Evolutionary conservation across 1,139 yeast species (phyloP).

Genomic region (Geotrichum klebahnii): DNA sequence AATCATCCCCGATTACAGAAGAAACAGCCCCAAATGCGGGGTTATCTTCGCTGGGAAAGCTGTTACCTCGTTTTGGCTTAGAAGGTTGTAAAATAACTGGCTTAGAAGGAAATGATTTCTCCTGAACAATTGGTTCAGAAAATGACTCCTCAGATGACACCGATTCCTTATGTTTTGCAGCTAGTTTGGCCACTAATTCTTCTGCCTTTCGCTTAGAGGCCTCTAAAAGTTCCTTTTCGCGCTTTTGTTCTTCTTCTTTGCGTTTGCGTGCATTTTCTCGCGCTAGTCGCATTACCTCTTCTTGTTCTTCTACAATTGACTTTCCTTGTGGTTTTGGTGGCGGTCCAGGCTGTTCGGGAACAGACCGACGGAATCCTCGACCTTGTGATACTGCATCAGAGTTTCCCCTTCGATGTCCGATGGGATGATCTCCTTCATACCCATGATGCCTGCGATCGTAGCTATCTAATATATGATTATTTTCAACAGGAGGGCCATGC

Average conservation of each 20-base stretch:
- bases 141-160: no score
- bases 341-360: no score
- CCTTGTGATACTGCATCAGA: no score
- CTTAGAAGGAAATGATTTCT: background rate
- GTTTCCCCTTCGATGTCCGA: no score
- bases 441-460: no score
- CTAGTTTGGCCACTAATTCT: conserved; percentile 25
- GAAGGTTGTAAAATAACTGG: no score
- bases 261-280: conserved; percentile 23
- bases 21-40: conserved; percentile 6
- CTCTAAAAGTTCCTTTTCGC: conserved; percentile 34
- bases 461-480: background rate
- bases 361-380: background rate
- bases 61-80: conserved; percentile 2
- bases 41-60: conserved; percentile 6
- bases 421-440: background rate
- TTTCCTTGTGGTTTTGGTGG: no score
- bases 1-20: conserved; percentile 7
- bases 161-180: conserved; percentile 9
- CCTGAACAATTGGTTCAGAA: background rate
- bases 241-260: conserved; percentile 36
- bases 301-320: conserved; percentile 33
- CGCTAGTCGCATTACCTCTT: conserved; percentile 34
- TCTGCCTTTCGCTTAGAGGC: conserved; percentile 32
- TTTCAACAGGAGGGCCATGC: background rate